Percentiles rank a stretch among this genome's conserved stretches.
These are phyloP conservation scores for Geopyxis carbonaria DNA, from an alignment of 495 filamentous ascomycete genomes.

Conservation along the genomic window DNA sequence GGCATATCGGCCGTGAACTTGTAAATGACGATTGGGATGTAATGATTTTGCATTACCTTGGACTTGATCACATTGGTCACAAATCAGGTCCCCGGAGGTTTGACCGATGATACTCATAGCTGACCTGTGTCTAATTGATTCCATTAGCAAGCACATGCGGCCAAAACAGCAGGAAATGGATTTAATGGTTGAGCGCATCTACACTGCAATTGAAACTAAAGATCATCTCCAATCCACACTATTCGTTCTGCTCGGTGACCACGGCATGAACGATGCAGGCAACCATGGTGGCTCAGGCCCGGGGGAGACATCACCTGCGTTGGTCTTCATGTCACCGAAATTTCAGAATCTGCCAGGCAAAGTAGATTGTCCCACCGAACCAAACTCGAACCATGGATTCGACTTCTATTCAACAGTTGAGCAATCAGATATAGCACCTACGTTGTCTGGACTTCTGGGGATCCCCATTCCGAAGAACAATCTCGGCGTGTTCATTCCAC, in stretches of 20 bases:
- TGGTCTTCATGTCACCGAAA: constrained; percentile 84
- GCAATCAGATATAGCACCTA: constrained; percentile 84
- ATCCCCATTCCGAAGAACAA: constrained; percentile 87
- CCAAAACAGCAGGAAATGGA: constrained; percentile 96
- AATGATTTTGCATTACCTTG: constrained; percentile 87
- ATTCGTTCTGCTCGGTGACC: constrained; percentile 78
- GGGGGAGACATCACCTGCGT: constrained; percentile 81
- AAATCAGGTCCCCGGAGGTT: constrained; percentile 83
- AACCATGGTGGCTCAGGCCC: constrained; percentile 89
- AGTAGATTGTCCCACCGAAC: constrained; percentile 23
- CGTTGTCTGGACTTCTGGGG: constrained; percentile 70
- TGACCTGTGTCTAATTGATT: constrained; percentile 10
- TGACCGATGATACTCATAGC: not conserved
- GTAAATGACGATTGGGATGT: constrained; percentile 69
- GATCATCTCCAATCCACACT: constrained; percentile 58
- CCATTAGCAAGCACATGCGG: constrained; percentile 61
- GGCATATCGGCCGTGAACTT: constrained; percentile 67
- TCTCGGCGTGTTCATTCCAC: constrained; percentile 68
- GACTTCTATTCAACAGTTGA: constrained; percentile 70
- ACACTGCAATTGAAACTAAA: constrained; percentile 50
- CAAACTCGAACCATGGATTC: constrained; percentile 38
- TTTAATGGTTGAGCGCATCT: constrained; percentile 55
- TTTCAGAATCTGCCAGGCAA: constrained; percentile 41
- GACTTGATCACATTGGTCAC: constrained; percentile 93
- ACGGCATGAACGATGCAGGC: constrained; percentile 97